Percentiles rank a stretch among this genome's conserved stretches.
Evolutionary conservation across 2,329 filamentous ascomycete genomes (phyloP).

Genomic region (Sporothrix mexicana): DNA sequence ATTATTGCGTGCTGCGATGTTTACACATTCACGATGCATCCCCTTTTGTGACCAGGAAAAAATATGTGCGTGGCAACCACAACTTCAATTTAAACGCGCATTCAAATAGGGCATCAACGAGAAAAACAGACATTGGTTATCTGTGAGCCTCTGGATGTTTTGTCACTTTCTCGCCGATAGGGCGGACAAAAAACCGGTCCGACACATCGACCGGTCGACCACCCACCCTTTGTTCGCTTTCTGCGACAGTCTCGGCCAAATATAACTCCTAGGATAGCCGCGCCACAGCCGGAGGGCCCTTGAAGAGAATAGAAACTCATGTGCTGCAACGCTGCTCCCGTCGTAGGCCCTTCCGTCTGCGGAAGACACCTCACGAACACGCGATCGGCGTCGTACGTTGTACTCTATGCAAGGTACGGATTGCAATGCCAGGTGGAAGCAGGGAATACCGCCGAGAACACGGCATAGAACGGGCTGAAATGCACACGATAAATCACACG

Average conservation of each 20-base stretch:
- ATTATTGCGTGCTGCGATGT: not conserved
- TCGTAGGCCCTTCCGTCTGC: not conserved
- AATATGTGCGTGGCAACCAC: not conserved
- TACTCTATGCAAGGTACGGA: conserved; percentile 12
- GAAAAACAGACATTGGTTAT: not conserved
- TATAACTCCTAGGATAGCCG: not conserved
- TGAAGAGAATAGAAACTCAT: not conserved
- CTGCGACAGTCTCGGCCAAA: not conserved
- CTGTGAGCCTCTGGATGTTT: not conserved
- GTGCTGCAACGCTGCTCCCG: not conserved
- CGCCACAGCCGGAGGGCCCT: not conserved
- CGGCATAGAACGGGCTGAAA: not conserved
- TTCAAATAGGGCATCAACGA: not conserved
- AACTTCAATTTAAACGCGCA: not conserved
- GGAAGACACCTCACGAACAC: not conserved
- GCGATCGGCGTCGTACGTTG: not conserved
- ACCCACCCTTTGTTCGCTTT: not conserved
- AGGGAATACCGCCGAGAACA: not conserved
- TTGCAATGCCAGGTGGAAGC: not conserved
- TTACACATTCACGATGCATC: not conserved
- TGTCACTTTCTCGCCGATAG: not conserved
- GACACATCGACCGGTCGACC: not conserved
- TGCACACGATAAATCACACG: too few relatives aligned
- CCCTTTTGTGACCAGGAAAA: not conserved
- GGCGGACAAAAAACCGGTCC: too few relatives aligned